These are phyloP conservation scores for Gossypium anomalum DNA, from an alignment of 345 rosid genomes.

Conservation along the genomic window DNA sequence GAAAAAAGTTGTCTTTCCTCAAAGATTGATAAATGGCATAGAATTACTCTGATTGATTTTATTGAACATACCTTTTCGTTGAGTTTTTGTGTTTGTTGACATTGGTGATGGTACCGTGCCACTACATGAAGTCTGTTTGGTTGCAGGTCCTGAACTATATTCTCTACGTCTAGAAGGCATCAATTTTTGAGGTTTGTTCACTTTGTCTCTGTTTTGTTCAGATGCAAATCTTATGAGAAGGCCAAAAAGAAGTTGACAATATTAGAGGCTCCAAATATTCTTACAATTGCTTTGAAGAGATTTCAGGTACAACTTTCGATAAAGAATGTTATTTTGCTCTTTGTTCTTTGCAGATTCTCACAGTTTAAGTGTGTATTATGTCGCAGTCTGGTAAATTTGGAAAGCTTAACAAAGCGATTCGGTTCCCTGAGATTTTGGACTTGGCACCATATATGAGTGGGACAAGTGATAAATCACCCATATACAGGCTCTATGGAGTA, in stretches of 20 bases:
- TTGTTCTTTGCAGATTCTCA: not conserved
- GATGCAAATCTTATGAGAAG: constrained; percentile 85
- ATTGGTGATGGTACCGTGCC: not conserved
- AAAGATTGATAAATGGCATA: not conserved
- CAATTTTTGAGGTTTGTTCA: constrained; percentile 2
- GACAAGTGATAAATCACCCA: constrained; percentile 76
- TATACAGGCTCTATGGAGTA: constrained; percentile 88
- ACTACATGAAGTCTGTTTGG: not conserved
- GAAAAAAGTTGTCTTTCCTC: not conserved
- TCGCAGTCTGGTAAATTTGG: constrained; percentile 93
- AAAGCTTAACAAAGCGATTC: constrained; percentile 81
- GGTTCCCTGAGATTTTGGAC: constrained; percentile 78
- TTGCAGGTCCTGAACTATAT: not conserved
- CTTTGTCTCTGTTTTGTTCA: constrained; percentile 24
- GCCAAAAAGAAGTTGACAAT: constrained; percentile 89
- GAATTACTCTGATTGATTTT: not conserved
- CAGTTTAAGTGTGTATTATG: constrained; percentile 6
- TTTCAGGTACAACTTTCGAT: constrained; percentile 57
- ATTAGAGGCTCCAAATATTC: constrained; percentile 86
- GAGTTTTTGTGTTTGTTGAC: constrained; percentile 1
- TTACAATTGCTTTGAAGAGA: constrained; percentile 89
- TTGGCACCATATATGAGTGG: constrained; percentile 90
- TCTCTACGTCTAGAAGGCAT: not conserved
- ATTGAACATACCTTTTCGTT: not conserved
- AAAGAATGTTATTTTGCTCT: constrained; percentile 5